Evolutionary conservation across 495 filamentous ascomycete genomes (phyloP), one percentile per base, ranked within the genome.

Genomic region (Jackrogersella minutella): DNA sequence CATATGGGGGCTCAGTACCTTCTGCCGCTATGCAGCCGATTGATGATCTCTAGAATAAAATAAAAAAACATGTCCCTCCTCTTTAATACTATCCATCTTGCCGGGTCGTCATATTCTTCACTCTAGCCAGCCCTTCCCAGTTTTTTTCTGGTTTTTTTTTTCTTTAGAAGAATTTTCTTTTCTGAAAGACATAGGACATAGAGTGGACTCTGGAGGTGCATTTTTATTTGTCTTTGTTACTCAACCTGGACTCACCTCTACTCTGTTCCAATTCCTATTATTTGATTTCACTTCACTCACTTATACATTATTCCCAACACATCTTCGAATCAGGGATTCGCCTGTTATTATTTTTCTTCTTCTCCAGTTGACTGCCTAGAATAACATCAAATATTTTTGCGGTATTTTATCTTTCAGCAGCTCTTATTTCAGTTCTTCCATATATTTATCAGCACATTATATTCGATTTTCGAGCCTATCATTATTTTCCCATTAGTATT

Each of bases 251-350:
- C 65, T 49, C 55, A 55, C 19, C 40, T 59, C 41, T 31, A 39
- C 43, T 34, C 16, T 37, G n/a, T n/a, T n/a, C n/a, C 33, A 10
- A 51, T 31, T 21, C 40, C 30, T 41, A 43, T 41, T 46, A n/a
- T 51, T 53, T n/a, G 2, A 34, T 56, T 62, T 22, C 39, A 9
- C 41, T 43, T n/a, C 64, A 40, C 34, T 58, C 65, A 54, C 54
- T 64, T 69, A 22, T n/a, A 41, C 39, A 53, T 51, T 37, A 5
- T 55, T 49, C 26, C 31, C 17, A n/a, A 41, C 17, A 41, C 24
- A 47, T 41, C 7, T 33, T 58, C 66, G 66, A 56, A 60, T 69
- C 66, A 31, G 66, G 33, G 66, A 69, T 64, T 69, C 66, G 50
- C 28, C 43, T 24, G 37, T 47, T 37, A 11, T 41, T 53, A 24